phyloP scores from a whole-genome alignment of 176 grass and related monocot species.

The Melocanna baccifera region DNA sequence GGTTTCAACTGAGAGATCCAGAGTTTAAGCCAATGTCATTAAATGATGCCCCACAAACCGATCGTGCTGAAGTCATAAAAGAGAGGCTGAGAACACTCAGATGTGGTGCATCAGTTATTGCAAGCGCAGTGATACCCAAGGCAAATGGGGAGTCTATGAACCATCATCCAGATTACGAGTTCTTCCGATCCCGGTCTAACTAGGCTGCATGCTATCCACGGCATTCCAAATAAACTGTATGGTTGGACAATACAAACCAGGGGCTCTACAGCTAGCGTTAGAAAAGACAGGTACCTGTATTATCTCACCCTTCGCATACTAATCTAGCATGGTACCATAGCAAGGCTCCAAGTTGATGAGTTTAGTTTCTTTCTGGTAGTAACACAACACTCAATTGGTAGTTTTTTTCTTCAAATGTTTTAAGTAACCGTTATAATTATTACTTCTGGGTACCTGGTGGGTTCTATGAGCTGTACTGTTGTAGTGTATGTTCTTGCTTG shows the following conservation, averaged over 20 bases:
- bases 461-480: not conserved
- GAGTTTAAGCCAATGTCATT: not conserved
- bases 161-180: conserved; percentile 41
- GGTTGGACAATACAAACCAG: not conserved
- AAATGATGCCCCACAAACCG: not conserved
- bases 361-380: not conserved
- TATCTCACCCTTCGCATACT: not conserved
- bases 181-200: conserved; percentile 31
- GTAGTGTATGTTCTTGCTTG: not conserved
- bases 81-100: conserved; percentile 36
- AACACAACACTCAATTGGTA: not conserved
- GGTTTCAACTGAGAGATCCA: conserved; percentile 26
- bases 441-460: not conserved
- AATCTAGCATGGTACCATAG: not conserved
- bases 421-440: not conserved
- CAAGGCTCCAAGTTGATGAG: not conserved
- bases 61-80: conserved; percentile 28
- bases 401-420: not conserved
- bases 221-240: not conserved
- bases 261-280: not conserved
- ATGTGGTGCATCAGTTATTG: conserved; percentile 28
- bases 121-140: conserved; percentile 28
- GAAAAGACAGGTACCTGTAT: not conserved
- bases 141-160: conserved; percentile 6
- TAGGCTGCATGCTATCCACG: not conserved